A percentile compares a stretch with the other conserved stretches of the same genome.
These are phyloP conservation scores for Ascochyta koolunga DNA, from an alignment of 2,329 filamentous ascomycete genomes.

Conservation along the genomic window DNA sequence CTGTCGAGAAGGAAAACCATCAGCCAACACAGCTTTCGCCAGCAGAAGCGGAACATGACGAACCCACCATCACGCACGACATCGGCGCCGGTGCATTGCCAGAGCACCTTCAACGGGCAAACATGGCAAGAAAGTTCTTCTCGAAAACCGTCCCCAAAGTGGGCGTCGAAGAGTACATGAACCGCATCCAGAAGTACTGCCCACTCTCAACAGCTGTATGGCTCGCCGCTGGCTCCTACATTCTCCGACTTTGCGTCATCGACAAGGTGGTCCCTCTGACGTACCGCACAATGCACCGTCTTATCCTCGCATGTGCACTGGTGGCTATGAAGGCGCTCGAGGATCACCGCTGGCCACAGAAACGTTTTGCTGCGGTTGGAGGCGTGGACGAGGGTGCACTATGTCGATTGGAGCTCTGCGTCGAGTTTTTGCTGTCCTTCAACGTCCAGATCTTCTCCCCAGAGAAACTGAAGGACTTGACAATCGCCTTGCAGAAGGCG, in stretches of 20 bases:
- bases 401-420: conserved; percentile 80
- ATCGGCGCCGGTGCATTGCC: conserved; percentile 72
- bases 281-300: conserved; percentile 80
- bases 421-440: conserved; percentile 55
- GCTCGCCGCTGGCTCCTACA: conserved; percentile 85
- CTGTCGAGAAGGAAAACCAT: conserved; percentile 49
- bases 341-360: conserved; percentile 85
- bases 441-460: conserved; percentile 48
- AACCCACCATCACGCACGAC: conserved; percentile 53
- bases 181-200: conserved; percentile 86
- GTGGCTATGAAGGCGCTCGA: conserved; percentile 96
- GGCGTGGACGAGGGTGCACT: conserved; percentile 84
- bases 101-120: conserved; percentile 77
- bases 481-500: conserved; percentile 47
- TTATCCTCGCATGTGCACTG: conserved; percentile 81
- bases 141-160: conserved; percentile 87
- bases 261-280: conserved; percentile 80
- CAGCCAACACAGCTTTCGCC: conserved; percentile 52
- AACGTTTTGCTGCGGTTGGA: conserved; percentile 82
- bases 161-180: conserved; percentile 80
- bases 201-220: conserved; percentile 95
- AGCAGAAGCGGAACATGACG: conserved; percentile 57
- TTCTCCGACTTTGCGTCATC: conserved; percentile 77
- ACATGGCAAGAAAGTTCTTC: conserved; percentile 92
- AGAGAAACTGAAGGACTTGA: conserved; percentile 44